Evolutionary conservation across 2,329 filamentous ascomycete genomes (phyloP).

Genomic region (Colletotrichum acutatum): DNA sequence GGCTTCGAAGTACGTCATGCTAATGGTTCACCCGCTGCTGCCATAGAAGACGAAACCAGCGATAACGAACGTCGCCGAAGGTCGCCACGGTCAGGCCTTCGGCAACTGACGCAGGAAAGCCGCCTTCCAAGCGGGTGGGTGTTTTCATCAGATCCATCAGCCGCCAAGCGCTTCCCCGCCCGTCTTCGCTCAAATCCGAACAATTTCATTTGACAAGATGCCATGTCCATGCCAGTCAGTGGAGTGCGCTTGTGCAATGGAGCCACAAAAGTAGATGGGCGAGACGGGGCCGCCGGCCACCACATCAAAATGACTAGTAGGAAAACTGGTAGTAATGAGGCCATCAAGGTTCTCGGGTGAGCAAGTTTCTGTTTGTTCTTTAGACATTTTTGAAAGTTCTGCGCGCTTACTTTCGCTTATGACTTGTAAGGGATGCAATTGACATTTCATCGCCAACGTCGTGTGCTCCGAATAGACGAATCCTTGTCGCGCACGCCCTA

Average conservation of each 20-base stretch:
- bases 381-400: not conserved
- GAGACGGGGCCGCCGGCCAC: slow-evolving; percentile 9
- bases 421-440: no score
- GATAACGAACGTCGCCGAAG: not conserved
- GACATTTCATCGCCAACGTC: not conserved
- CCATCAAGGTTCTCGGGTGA: slow-evolving; percentile 2
- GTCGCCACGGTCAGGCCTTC: not conserved
- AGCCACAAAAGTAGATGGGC: not conserved
- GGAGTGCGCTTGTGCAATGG: slow-evolving; percentile 7
- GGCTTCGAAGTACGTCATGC: not conserved
- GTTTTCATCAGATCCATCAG: not conserved
- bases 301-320: not conserved
- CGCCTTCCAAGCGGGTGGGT: not conserved
- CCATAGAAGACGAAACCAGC: not conserved
- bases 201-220: not conserved
- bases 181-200: not conserved
- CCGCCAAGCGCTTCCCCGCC: not conserved
- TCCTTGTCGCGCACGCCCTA: not conserved
- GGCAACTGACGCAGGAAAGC: not conserved
- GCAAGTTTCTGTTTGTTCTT: not conserved
- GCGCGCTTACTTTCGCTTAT: not conserved
- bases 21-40: not conserved
- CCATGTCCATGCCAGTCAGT: slow-evolving; percentile 1
- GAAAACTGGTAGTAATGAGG: not conserved
- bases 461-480: not conserved